These are phyloP conservation scores for Colletotrichum sp. DNA, from an alignment of 2,329 filamentous ascomycete species.

Conservation along the genomic window DNA sequence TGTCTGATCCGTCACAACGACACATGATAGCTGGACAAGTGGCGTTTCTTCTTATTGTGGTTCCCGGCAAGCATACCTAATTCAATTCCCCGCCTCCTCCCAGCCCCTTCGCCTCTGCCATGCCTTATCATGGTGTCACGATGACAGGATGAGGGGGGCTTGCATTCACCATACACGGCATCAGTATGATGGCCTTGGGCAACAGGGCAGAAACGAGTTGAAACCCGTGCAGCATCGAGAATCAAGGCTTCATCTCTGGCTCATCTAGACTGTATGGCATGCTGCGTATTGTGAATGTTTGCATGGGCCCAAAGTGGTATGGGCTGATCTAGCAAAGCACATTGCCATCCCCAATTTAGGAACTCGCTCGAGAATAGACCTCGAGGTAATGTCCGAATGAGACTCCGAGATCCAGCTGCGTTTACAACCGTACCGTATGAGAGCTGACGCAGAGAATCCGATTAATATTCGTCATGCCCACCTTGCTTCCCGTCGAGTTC, in stretches of 20 bases:
- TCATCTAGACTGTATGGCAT: neutral
- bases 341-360: neutral
- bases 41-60: neutral
- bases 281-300: neutral
- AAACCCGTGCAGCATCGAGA: neutral
- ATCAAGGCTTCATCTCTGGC: neutral
- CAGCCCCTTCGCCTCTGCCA: neutral
- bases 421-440: neutral
- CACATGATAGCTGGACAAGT: neutral
- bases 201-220: neutral
- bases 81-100: neutral
- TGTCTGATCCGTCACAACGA: neutral
- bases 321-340: neutral
- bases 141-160: neutral
- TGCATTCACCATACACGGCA: neutral
- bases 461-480: neutral
- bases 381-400: neutral
- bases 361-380: neutral
- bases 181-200: neutral
- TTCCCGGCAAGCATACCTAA: neutral
- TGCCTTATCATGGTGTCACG: neutral
- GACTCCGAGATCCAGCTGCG: neutral
- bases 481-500: neutral
- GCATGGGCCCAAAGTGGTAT: neutral
- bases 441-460: neutral